Evolutionary conservation across 2,329 filamentous ascomycete genomes (phyloP).

Genomic region (Nothophoma quercina): DNA sequence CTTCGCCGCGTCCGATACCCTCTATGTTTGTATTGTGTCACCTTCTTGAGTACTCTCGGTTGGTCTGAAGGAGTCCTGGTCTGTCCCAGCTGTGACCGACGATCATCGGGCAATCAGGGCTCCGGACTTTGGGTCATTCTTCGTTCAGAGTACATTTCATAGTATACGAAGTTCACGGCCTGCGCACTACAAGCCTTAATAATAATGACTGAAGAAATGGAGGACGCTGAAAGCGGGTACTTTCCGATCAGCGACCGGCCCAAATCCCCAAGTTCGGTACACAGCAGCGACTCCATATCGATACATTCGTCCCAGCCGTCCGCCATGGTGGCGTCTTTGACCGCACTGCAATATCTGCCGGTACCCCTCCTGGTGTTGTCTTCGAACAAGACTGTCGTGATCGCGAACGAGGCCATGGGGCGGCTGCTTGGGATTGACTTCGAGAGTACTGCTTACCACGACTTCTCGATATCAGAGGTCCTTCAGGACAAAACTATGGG

Average conservation of each 20-base stretch:
- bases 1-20: conserved; percentile 7
- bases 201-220: conserved; percentile 33
- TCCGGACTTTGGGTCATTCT: not conserved
- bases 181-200: conserved; percentile 11
- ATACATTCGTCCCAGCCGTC: conserved; percentile 40
- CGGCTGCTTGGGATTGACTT: conserved; percentile 69
- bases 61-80: conserved; percentile 18
- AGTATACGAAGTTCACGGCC: not conserved
- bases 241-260: conserved; percentile 36
- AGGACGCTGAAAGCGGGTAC: conserved; percentile 35
- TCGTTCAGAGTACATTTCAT: not conserved
- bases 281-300: conserved; percentile 41
- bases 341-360: conserved; percentile 75
- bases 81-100: not conserved
- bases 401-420: conserved; percentile 80
- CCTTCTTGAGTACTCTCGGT: conserved; percentile 7
- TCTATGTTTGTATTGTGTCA: conserved; percentile 10
- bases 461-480: conserved; percentile 61
- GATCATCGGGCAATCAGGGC: conserved; percentile 1
- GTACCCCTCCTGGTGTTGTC: conserved; percentile 75
- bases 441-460: conserved; percentile 50
- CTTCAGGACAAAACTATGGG: conserved; percentile 71
- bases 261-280: conserved; percentile 40
- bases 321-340: conserved; percentile 42
- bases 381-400: conserved; percentile 71